Conservation (phyloP, 257 asterid species). For the Linderniella brevidens region DNA sequence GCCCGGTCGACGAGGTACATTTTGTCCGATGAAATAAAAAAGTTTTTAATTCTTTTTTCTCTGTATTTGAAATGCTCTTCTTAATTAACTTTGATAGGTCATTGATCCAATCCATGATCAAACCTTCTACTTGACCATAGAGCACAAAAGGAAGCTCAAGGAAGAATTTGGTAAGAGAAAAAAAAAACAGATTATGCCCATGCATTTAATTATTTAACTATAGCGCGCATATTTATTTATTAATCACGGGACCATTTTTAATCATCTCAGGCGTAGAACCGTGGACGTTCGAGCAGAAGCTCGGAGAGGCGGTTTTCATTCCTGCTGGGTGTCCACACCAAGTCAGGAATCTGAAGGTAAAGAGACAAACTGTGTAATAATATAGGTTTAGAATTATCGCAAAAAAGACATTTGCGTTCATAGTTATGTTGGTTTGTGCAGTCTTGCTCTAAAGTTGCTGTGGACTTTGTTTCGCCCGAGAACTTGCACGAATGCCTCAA, state of each 20-base stretch:
- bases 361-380: not conserved
- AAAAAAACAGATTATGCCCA: too few relatives aligned
- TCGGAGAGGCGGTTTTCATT: conserved; percentile 89
- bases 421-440: conserved; percentile 13
- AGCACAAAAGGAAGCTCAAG: conserved; percentile 61
- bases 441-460: conserved; percentile 96
- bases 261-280: conserved; percentile 57
- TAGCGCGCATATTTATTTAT: not conserved
- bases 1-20: conserved; percentile 74
- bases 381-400: not conserved
- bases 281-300: conserved; percentile 81
- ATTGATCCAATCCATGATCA: conserved; percentile 93
- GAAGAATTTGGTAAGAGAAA: conserved; percentile 51
- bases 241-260: not conserved
- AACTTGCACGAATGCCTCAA: conserved; percentile 61
- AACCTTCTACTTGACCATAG: conserved; percentile 57
- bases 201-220: too few relatives aligned
- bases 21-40: not conserved
- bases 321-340: conserved; percentile 99
- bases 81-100: conserved; percentile 30
- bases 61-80: too few relatives aligned
- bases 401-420: not conserved
- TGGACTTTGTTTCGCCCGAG: conserved; percentile 91
- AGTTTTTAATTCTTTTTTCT: not conserved
- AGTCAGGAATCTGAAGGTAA: conserved; percentile 88